Conservation (phyloP, 2,329 filamentous ascomycete genomes). For the Calonectria leucothoes region DNA sequence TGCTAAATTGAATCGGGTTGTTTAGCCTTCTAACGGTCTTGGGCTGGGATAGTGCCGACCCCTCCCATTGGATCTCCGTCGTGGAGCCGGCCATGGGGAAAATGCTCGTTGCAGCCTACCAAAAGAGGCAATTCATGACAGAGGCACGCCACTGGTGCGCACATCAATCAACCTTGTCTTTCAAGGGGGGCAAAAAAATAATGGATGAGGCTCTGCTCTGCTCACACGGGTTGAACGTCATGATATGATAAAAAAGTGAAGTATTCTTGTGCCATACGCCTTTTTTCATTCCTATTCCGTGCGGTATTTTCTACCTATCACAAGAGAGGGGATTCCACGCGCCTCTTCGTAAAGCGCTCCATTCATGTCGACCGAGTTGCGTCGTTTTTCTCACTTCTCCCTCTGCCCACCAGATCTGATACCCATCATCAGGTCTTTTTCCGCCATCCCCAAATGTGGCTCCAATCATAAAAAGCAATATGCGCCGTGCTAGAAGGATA, state of each 20-base stretch:
- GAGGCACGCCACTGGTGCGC: not conserved
- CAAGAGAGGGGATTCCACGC: constrained; percentile 55
- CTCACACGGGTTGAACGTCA: not conserved
- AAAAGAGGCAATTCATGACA: not conserved
- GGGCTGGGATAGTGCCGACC: not conserved
- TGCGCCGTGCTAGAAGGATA: constrained; percentile 50
- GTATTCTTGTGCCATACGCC: not conserved
- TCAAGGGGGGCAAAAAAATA: not conserved
- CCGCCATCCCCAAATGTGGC: constrained; percentile 24
- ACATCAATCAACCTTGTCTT: not conserved
- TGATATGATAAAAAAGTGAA: not conserved
- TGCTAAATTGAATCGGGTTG: not conserved
- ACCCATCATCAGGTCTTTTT: constrained; percentile 21
- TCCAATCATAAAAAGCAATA: constrained; percentile 42
- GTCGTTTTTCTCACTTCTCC: constrained; percentile 27
- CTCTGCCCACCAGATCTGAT: constrained; percentile 26
- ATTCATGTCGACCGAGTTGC: constrained; percentile 33
- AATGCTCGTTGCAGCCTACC: not conserved
- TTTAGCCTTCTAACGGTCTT: not conserved
- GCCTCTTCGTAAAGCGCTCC: constrained; percentile 38
- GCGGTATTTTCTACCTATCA: constrained; percentile 41
- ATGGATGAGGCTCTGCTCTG: not conserved
- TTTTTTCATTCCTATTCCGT: constrained; percentile 35
- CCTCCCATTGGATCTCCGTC: not conserved
- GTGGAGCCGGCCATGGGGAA: not conserved